Base-by-base conservation (phyloP, 352 stramenopile species). In the Phytophthora pistaciae region DNA sequence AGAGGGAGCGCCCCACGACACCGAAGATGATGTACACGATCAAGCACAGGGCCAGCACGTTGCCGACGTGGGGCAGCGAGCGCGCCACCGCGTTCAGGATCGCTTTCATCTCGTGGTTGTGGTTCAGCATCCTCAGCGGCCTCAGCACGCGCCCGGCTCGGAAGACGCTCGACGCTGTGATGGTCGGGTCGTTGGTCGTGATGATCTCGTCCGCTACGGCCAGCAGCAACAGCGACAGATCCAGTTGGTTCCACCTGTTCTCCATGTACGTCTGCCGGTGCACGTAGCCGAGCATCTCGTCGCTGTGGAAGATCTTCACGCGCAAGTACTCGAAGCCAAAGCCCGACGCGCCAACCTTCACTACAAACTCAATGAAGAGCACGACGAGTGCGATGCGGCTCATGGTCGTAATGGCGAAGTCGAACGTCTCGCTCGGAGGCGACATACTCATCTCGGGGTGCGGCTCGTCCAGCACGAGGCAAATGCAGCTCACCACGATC, bases 21-120 rank as follows among this genome's bases (percentile, higher is more conserved):
- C 87, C 77, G 42, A 93, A 92, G 74, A 92, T 91, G 38, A 94
- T 83, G 75, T 91, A 93, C 5, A 94, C 87, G 58, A 92, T 86
- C 5, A 88, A 58, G 42, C 87, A 94, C 33, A 94, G 63, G 9
- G 75, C 84, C 31, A 95, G 79, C 8, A 93, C 85, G 25, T 95
- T 92, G 55, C 84, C 85, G 6, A 92, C 87, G 38, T 91, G 84
- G 2, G 87, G 87, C 3, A 92, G 76, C 11, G 85, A 92, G 57
- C 82, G 82, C 27, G 79, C 84, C n/a, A 95, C 81, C 14, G 87
- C 85, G 14, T 79, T 83, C 18, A 95, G 57, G 21, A 95, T 92
- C 8, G 72, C 64, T 46, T 95, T 92, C 87, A 93, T 95, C 56
- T 95, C 87, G 29, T 78, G 69, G 64, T 95, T 88, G 57, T 91